phyloP scores from a whole-genome alignment of 352 stramenopile species.

The Phytophthora litchii region DNA sequence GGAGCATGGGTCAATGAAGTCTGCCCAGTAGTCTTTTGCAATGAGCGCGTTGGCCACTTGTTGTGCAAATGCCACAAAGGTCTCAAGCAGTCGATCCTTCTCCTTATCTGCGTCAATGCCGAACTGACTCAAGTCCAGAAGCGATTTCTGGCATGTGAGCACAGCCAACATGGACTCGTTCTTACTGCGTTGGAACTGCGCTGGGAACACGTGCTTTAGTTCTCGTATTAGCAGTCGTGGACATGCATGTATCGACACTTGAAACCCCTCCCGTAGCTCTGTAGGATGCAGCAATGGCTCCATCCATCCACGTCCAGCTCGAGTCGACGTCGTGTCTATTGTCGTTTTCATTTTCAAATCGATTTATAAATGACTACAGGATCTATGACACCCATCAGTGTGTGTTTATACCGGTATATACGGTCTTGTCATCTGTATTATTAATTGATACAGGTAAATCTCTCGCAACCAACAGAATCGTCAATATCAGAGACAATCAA shows the following conservation, averaged over 20 bases:
- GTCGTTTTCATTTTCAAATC: background rate
- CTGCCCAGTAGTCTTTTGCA: slow-evolving; percentile 90
- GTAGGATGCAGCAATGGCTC: slow-evolving; percentile 57
- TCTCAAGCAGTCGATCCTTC: slow-evolving; percentile 96
- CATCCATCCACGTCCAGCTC: slow-evolving; percentile 27
- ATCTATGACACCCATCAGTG: background rate
- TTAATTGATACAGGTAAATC: background rate
- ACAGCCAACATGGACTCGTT: slow-evolving; percentile 80
- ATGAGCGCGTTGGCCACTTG: slow-evolving; percentile 83
- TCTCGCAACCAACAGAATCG: background rate
- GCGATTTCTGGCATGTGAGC: slow-evolving; percentile 93
- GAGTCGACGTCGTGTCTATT: slow-evolving; percentile 3
- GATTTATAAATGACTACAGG: background rate
- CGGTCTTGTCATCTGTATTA: background rate
- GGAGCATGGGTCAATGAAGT: slow-evolving; percentile 98
- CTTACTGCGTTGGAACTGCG: slow-evolving; percentile 44
- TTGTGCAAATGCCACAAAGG: slow-evolving; percentile 94
- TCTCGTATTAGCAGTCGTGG: slow-evolving; percentile 78
- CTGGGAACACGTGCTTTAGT: slow-evolving; percentile 82
- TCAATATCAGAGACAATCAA: background rate
- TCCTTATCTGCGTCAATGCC: slow-evolving; percentile 93
- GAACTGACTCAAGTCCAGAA: slow-evolving; percentile 95
- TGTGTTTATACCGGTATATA: background rate
- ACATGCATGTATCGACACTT: slow-evolving; percentile 82
- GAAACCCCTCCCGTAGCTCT: slow-evolving; percentile 67